Evolutionary conservation across 257 asterid genomes (phyloP).

Genomic region (Phtheirospermum japonicum): DNA sequence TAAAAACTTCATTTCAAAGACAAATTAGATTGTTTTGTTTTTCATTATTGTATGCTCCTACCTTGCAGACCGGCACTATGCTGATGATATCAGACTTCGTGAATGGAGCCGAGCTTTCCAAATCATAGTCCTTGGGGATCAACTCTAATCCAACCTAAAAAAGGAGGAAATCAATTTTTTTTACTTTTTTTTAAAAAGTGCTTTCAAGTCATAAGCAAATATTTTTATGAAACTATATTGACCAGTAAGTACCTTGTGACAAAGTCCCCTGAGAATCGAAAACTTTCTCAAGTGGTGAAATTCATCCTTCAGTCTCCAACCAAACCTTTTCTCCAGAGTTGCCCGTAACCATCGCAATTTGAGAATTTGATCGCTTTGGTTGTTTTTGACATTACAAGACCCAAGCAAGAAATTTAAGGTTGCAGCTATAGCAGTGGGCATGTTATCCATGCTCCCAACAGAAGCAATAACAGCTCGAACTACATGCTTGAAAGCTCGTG

Average conservation of each 20-base stretch:
- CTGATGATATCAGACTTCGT: conserved; percentile 72
- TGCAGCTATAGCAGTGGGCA: conserved; percentile 71
- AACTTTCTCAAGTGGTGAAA: conserved; percentile 68
- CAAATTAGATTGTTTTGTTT: neutral
- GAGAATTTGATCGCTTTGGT: conserved; percentile 43
- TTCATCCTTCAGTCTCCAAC: conserved; percentile 79
- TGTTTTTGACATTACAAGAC: conserved; percentile 42
- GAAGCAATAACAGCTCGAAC: conserved; percentile 93
- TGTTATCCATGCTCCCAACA: conserved; percentile 51
- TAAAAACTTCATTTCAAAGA: conserved; percentile 23
- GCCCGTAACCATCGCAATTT: conserved; percentile 68
- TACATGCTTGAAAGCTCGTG: conserved; percentile 91
- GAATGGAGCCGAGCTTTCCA: conserved; percentile 83
- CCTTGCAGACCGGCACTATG: conserved; percentile 90
- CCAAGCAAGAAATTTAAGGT: conserved; percentile 89
- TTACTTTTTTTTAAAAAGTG: neutral
- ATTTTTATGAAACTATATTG: conserved; percentile 24
- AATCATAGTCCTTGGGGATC: conserved; percentile 84
- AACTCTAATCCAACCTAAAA: conserved; percentile 89
- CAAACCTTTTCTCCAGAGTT: conserved; percentile 64
- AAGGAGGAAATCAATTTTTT: conserved; percentile 17
- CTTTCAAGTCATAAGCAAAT: conserved; percentile 23
- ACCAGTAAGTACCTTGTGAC: conserved; percentile 69
- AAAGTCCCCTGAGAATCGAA: conserved; percentile 89
- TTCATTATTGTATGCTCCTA: conserved; percentile 30